Evolutionary conservation across 768 basidiomycete species (phyloP), one percentile per base, ranked within the genome.

Genomic region (Baorangia bicolor): DNA sequence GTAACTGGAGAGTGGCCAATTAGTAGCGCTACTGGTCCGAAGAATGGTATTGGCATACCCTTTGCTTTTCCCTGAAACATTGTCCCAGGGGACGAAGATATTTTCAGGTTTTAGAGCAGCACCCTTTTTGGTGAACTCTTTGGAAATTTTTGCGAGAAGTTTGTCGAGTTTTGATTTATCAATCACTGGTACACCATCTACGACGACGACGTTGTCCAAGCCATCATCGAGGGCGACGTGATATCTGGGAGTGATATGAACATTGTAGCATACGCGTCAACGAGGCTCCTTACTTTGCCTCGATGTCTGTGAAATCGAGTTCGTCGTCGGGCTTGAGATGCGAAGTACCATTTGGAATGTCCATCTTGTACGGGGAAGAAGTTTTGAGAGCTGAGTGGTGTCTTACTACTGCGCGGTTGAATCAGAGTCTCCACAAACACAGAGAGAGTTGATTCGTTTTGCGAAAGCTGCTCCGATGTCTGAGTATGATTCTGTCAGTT

Each of bases 171-270:
- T 94, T 49, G 84, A 82, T 64, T 84, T 86, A 68, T 97, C 94
- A 70, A 98, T 92, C 56, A 92, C 71, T 11, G 95, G 97, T 21
- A 95, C 81, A 47, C 94, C 93, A 71, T 98, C 97, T 55, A 98
- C 85, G 49, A 98, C 89, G 50, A 99, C 74, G 53, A 92, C 84
- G 68, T 90, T 92, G 77, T 98, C 97, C 66, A 98, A 83, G 38
- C 90, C 82, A 61, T 93, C 87, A 63, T 92, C 90, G 60, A 86
- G 84, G 54, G 91, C 78, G 64, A 95, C 87, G 61, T 86, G 81
- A 75, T 94, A 96, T 78, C 94, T 97, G 69, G 9, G n/a, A 34
- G 21, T 46, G 43, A 53, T 25, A 44, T 55, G 39, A 63, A 59
- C 28, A 53, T 53, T 30, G 47, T 38, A 20, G 23, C 10, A 35